Evolutionary conservation across 2,329 filamentous ascomycete species (phyloP), one percentile per base, ranked within the genome.

Genomic region (Fusarium sterilihyphosum): DNA sequence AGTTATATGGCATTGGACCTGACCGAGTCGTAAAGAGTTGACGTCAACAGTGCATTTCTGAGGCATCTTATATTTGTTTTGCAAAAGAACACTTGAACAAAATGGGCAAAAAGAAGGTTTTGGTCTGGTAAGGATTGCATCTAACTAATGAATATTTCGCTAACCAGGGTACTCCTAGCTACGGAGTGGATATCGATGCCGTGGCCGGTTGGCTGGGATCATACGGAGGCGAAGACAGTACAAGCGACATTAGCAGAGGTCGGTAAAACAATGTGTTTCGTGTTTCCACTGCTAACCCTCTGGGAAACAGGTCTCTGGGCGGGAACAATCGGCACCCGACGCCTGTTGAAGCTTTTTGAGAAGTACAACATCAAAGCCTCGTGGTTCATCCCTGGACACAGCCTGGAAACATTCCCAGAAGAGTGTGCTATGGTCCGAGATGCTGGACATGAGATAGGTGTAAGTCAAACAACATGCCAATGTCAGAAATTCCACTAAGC

Each of bases 201-300:
- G 91, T 94, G 6, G 90, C 92, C 9, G 92, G 92, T n/a, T 94
- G 92, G 92, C 85, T 94, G 4, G 92, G 92, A 3, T 92, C 90
- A 1, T 94, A 95, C 77, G 92, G 92, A 26, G 92, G 92, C 50
- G 89, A 94, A 81, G 92, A 94, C 80, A 91, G 88, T n/a, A 90
- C 89, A 6, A 92, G 88, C 78, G 92, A 94, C 75, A 94, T 94
- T 72, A 92, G 89, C 78, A 86, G 92, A 86, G 92, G 91, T 89
- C 77, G 31, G 59, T 12, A 38, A 44, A 33, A 44, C 3, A 16
- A 38, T 18, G 9, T 14, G 4, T 3, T 4, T 12, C 1, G 4
- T 18, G 2, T 5, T 11, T 17, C 1, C 4, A 17, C 5, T 11
- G 12, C 47, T 61, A 1, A 61, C 2, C 3, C 6, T 38, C 10